Evolutionary conservation across 1,284 basidiomycete species (phyloP).

Genomic region (Boletus sp.): DNA sequence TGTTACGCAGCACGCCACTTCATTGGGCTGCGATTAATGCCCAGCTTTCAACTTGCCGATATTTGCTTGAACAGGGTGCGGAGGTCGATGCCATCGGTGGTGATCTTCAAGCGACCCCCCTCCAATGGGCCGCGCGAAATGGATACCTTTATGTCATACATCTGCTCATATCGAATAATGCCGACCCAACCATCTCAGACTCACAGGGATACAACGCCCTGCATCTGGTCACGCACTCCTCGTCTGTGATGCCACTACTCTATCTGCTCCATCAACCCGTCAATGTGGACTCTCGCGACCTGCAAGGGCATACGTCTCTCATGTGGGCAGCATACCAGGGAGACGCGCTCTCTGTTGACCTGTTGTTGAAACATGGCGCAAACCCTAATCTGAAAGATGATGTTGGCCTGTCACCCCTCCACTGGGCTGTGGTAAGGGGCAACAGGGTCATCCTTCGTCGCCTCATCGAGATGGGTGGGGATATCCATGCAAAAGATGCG

Average conservation of each 20-base stretch:
- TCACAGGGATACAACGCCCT: conserved; percentile 96
- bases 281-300: conserved; percentile 83
- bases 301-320: conserved; percentile 91
- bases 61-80: conserved; percentile 90
- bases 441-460: conserved; percentile 84
- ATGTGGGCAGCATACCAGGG: conserved; percentile 99
- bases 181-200: conserved; percentile 90
- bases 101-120: conserved; percentile 91
- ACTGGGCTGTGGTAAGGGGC: conserved; percentile 99
- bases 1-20: conserved; percentile 62
- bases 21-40: conserved; percentile 98
- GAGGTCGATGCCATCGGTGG: conserved; percentile 94
- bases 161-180: conserved; percentile 82
- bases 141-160: conserved; percentile 96
- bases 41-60: conserved; percentile 75
- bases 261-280: conserved; percentile 93
- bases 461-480: conserved; percentile 82
- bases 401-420: conserved; percentile 84
- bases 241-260: conserved; percentile 89
- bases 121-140: conserved; percentile 98
- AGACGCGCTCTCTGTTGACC: conserved; percentile 91
- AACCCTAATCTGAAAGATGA: conserved; percentile 76
- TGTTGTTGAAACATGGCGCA: conserved; percentile 88
- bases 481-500: conserved; percentile 78
- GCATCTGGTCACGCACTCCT: conserved; percentile 94